Conservation (phyloP, 106 monocot genomes). For the Allium sativum region DNA sequence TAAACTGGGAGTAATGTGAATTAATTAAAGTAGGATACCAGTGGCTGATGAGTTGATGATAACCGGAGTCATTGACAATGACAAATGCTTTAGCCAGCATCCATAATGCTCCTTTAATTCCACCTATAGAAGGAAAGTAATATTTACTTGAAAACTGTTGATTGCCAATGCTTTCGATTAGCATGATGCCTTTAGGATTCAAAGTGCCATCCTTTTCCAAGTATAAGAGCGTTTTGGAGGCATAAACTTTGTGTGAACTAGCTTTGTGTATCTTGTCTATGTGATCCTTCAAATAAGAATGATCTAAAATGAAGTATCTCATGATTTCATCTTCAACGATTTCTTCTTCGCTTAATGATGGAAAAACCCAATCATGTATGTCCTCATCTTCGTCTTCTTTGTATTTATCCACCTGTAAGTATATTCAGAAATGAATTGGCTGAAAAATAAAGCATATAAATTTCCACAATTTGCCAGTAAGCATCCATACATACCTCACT, state of each 20-base stretch:
- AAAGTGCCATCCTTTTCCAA: slow-evolving; percentile 36
- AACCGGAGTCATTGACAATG: slow-evolving; percentile 44
- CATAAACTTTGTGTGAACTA: slow-evolving; percentile 38
- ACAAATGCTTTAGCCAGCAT: slow-evolving; percentile 49
- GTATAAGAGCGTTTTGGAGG: slow-evolving; percentile 56
- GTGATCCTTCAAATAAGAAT: slow-evolving; percentile 12
- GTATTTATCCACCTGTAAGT: neutral
- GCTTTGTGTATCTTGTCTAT: neutral
- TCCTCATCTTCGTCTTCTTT: neutral
- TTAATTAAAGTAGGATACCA: slow-evolving; percentile 14
- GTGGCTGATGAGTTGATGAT: slow-evolving; percentile 63
- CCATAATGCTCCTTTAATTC: slow-evolving; percentile 41
- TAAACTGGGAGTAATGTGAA: neutral
- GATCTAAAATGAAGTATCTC: slow-evolving; percentile 58
- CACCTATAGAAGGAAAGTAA: slow-evolving; percentile 28
- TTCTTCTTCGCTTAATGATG: neutral
- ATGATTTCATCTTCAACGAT: neutral
- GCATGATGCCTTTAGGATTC: slow-evolving; percentile 59
- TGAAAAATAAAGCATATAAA: no score
- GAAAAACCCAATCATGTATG: neutral
- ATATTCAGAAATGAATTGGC: neutral
- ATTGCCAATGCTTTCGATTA: slow-evolving; percentile 11
- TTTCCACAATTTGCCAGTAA: no score
- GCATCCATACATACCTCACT: neutral
- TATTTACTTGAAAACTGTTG: neutral